Percentiles rank a stretch among this genome's conserved stretches.
phyloP scores from a whole-genome alignment of 2,329 filamentous ascomycete genomes.

The Hymenoscyphus repandus region DNA sequence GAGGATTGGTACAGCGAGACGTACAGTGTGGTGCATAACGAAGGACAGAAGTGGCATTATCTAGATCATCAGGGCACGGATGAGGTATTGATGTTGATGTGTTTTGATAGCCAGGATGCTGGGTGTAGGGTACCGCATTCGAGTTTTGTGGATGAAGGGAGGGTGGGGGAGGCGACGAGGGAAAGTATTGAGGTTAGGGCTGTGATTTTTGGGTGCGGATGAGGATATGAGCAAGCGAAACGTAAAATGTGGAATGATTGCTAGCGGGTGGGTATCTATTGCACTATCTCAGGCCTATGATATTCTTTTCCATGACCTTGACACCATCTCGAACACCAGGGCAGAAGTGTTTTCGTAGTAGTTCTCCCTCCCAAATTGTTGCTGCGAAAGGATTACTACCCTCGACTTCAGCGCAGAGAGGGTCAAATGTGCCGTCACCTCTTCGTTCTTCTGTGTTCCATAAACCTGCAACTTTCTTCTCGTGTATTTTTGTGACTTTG shows the following conservation, averaged over 20 bases:
- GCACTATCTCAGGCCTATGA: constrained; percentile 27
- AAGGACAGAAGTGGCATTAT: constrained; percentile 47
- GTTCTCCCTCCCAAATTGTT: constrained; percentile 90
- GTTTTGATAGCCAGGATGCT: constrained; percentile 49
- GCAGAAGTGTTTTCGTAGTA: constrained; percentile 79
- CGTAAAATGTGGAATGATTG: not conserved
- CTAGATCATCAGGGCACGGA: constrained; percentile 44
- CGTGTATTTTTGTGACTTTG: constrained; percentile 75
- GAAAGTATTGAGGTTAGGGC: constrained; percentile 54
- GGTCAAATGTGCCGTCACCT: constrained; percentile 82
- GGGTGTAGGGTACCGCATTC: constrained; percentile 51
- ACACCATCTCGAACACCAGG: constrained; percentile 77
- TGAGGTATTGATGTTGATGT: constrained; percentile 56
- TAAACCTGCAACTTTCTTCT: constrained; percentile 73
- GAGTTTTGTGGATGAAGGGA: constrained; percentile 47
- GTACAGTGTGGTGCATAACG: constrained; percentile 39
- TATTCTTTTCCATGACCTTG: constrained; percentile 60
- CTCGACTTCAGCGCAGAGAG: constrained; percentile 68
- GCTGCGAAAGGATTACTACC: constrained; percentile 84
- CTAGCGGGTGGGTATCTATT: not conserved
- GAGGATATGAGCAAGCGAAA: not conserved
- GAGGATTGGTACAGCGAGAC: constrained; percentile 17
- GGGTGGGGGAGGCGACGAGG: constrained; percentile 36
- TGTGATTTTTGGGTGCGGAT: constrained; percentile 44
- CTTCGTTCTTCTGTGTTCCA: constrained; percentile 94